A percentile compares a stretch with the other conserved stretches of the same genome.
Evolutionary conservation across 2,329 filamentous ascomycete species (phyloP).

Genomic region (Aspergillus aculeatinus): DNA sequence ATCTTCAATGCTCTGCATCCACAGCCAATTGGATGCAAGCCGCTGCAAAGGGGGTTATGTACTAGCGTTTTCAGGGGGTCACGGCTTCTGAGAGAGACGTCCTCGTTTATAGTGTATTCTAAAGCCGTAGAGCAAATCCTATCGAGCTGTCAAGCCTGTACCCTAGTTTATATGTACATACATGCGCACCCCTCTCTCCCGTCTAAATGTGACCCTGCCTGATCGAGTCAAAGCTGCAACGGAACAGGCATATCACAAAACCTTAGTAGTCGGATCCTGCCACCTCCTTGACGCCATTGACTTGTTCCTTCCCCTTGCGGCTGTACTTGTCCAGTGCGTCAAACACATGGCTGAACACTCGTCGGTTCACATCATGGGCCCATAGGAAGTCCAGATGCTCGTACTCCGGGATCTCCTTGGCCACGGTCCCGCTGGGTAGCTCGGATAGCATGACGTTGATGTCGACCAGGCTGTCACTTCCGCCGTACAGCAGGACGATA

Average conservation of each 20-base stretch:
- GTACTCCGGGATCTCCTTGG: conserved; percentile 85
- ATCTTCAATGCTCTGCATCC: neutral
- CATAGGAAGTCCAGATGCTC: conserved; percentile 97
- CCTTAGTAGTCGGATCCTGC: neutral
- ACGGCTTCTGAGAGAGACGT: neutral
- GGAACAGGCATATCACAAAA: neutral
- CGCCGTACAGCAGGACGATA: conserved; percentile 89
- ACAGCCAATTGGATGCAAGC: neutral
- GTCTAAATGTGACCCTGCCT: neutral
- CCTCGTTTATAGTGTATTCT: neutral
- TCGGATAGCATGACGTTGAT: conserved; percentile 90
- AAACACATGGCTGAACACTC: conserved; percentile 90
- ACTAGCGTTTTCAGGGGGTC: neutral
- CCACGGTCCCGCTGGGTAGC: conserved; percentile 78
- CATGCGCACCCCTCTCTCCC: neutral
- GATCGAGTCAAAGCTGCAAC: neutral
- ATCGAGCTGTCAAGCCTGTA: neutral
- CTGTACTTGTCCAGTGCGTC: conserved; percentile 73
- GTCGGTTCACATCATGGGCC: conserved; percentile 77
- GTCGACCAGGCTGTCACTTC: conserved; percentile 89
- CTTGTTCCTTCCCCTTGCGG: neutral
- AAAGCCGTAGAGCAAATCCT: neutral
- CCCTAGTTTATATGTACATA: neutral
- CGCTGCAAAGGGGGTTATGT: neutral
- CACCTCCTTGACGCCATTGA: conserved; percentile 15